Base-by-base conservation (phyloP, 768 basidiomycete species). In the Trametes cingulata region DNA sequence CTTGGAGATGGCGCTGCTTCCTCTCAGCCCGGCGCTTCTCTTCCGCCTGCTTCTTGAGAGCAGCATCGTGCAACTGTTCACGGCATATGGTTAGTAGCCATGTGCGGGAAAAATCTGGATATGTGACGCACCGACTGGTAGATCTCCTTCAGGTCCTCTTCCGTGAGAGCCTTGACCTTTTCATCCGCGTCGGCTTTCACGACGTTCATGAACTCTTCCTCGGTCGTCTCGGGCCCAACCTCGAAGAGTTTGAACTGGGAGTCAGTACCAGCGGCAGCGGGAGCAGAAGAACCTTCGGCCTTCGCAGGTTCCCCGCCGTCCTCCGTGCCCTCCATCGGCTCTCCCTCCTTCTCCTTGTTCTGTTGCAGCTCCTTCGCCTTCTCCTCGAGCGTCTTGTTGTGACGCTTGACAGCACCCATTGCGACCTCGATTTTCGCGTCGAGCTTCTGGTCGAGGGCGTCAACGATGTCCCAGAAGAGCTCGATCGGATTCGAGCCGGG, bases 401-500 rank as follows among this genome's bases (percentile, higher is more conserved):
- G 68, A 48, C 78, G 77, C 63, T 78, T 80, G 63, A 91, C 78
- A 4, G 80, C 86, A 29, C 77, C 80, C 59, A 88, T 86, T 3
- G 90, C 84, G 29, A 83, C 68, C n/a, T 80, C 80, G 17, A 91
- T 86, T 69, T 91, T 91, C 19, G 81, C 81, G 61, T 95, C 93
- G 17, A 96, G 82, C 64, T 86, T 82, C 69, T 95, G 91, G 68
- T 94, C 95, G 2, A 97, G 80, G 41, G 78, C 80, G 73, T 99
- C 97, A 45, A 97, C 88, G 10, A 82, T 71, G 73, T 98, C 96
- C 93, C 95, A 97, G 75, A 97, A 98, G 4, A 98, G 82, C 68
- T 99, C 97, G 29, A 99, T 81, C 0, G 96, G 95, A 65, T 91
- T 95, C 1, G 94, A 96, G 14, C 97, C 97, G 8, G 92, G 91